phyloP scores from a whole-genome alignment of 2,329 filamentous ascomycete genomes.

The Aspergillus sp. region DNA sequence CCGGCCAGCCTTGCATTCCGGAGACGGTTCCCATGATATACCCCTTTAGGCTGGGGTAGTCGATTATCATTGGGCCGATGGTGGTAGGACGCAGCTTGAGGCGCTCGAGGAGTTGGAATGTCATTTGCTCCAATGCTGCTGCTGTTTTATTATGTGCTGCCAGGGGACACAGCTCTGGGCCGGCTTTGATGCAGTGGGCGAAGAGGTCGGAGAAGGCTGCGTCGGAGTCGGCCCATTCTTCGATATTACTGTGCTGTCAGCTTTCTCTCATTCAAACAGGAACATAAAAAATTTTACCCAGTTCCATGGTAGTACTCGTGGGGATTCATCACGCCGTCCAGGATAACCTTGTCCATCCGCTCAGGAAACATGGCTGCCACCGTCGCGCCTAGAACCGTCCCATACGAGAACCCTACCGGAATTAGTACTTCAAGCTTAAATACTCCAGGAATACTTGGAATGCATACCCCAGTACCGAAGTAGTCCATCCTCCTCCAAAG shows the following conservation, averaged over 20 bases:
- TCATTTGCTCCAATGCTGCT: not conserved
- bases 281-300: not conserved
- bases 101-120: not conserved
- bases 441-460: too few species aligned
- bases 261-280: not conserved
- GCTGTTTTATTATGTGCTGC: conserved; percentile 4
- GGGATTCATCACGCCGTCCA: conserved; percentile 10
- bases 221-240: conserved; percentile 6
- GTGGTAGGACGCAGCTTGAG: not conserved
- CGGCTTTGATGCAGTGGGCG: conserved; percentile 4
- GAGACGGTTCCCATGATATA: not conserved
- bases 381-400: conserved; percentile 7
- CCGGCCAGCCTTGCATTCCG: not conserved
- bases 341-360: conserved; percentile 6
- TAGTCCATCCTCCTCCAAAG: conserved; percentile 6
- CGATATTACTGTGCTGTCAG: conserved; percentile 6
- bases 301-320: conserved; percentile 7
- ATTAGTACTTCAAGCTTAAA: too few species aligned
- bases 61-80: not conserved
- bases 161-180: conserved; percentile 5
- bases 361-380: conserved; percentile 15
- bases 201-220: conserved; percentile 7
- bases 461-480: conserved; percentile 13
- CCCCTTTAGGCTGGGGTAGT: not conserved
- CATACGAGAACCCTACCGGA: conserved; percentile 9